Evolutionary conservation across 495 filamentous ascomycete genomes (phyloP).

Genomic region (Parathielavia appendiculata): DNA sequence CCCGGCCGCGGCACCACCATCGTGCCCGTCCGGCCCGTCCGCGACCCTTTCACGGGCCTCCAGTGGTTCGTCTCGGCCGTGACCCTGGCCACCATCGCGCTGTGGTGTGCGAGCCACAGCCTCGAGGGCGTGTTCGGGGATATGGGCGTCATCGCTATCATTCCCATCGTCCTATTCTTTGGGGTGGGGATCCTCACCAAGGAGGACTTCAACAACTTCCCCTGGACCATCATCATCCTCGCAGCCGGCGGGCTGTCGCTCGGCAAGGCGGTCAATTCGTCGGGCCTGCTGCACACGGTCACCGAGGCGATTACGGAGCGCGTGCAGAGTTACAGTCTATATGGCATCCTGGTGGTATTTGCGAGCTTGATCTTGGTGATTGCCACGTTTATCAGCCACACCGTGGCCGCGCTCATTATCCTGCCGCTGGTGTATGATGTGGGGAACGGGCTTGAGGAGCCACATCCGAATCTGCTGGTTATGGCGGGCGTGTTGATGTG

Average conservation of each 20-base stretch:
- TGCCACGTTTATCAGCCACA: constrained; percentile 97
- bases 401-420: constrained; percentile 92
- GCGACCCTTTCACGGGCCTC: constrained; percentile 78
- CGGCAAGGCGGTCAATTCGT: constrained; percentile 90
- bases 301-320: constrained; percentile 64
- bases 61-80: constrained; percentile 89
- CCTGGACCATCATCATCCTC: constrained; percentile 99
- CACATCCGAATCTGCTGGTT: constrained; percentile 90
- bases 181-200: constrained; percentile 96
- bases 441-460: constrained; percentile 75
- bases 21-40: constrained; percentile 81
- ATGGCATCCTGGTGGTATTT: constrained; percentile 84
- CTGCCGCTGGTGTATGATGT: constrained; percentile 84
- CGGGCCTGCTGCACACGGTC: constrained; percentile 86
- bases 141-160: constrained; percentile 97
- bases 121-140: constrained; percentile 85
- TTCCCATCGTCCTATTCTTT: constrained; percentile 94
- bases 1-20: constrained; percentile 83
- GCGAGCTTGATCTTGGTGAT: constrained; percentile 80
- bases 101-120: constrained; percentile 92
- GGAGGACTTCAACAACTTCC: constrained; percentile 99
- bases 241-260: constrained; percentile 90
- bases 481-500: constrained; percentile 70
- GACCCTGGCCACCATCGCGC: constrained; percentile 77
- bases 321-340: constrained; percentile 76